These are phyloP conservation scores for Fusarium albidum DNA, from an alignment of 2,329 filamentous ascomycete species.

Conservation along the genomic window DNA sequence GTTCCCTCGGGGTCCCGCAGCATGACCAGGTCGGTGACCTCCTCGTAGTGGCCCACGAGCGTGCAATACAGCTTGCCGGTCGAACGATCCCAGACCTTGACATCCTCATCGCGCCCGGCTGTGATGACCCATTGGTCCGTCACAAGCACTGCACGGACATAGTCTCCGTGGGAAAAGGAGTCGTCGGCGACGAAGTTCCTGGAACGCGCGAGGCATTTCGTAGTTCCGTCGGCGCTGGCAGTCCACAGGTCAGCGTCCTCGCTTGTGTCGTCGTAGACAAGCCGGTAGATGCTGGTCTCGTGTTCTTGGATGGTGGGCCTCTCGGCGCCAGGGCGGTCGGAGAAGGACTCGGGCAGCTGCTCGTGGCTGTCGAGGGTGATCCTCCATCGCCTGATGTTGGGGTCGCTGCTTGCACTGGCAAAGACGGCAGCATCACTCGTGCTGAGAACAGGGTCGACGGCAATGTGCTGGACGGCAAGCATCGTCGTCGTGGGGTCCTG, in stretches of 20 bases:
- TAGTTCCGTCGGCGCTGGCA: constrained; percentile 88
- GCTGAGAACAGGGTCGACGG: constrained; percentile 73
- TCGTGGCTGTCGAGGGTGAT: constrained; percentile 62
- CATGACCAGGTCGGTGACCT: constrained; percentile 83
- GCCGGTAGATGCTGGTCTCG: constrained; percentile 87
- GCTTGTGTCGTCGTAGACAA: constrained; percentile 72
- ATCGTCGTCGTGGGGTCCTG: constrained; percentile 75
- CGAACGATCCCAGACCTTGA: constrained; percentile 85
- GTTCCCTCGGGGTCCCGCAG: constrained; percentile 52
- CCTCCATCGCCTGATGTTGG: constrained; percentile 80
- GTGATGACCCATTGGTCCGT: constrained; percentile 83
- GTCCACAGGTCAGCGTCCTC: constrained; percentile 86
- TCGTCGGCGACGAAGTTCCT: constrained; percentile 77
- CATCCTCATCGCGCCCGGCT: constrained; percentile 88
- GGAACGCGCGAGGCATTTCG: constrained; percentile 77
- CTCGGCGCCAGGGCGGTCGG: constrained; percentile 50
- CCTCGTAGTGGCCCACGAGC: constrained; percentile 88
- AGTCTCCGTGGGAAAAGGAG: constrained; percentile 82
- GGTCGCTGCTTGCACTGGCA: constrained; percentile 83
- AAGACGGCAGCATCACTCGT: constrained; percentile 62
- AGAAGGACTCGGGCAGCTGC: constrained; percentile 60
- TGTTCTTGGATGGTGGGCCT: constrained; percentile 75
- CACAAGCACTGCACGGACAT: constrained; percentile 83
- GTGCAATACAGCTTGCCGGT: constrained; percentile 77
- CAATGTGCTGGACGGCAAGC: constrained; percentile 83